phyloP scores from a whole-genome alignment of 1,284 basidiomycete species.

The Puccinia hordei region DNA sequence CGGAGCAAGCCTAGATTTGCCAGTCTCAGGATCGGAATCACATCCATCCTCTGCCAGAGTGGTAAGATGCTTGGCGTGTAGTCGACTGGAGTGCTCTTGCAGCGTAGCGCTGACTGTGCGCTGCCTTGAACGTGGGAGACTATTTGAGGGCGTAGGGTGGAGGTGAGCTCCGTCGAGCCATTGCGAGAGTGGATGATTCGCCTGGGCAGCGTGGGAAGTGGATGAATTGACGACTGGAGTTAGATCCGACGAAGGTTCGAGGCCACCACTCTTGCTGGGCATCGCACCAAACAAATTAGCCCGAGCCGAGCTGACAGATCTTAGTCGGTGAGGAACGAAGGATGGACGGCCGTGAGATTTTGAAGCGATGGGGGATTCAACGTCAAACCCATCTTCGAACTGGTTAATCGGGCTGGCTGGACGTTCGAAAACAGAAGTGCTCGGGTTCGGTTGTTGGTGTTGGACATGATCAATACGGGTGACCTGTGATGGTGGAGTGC shows the following conservation, averaged over 20 bases:
- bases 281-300: slow-evolving; percentile 46
- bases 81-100: slow-evolving; percentile 29
- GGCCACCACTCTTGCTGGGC: slow-evolving; percentile 22
- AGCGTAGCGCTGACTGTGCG: slow-evolving; percentile 43
- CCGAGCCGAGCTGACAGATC: slow-evolving; percentile 38
- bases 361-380: slow-evolving; percentile 48
- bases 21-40: slow-evolving; percentile 31
- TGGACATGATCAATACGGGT: not conserved
- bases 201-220: slow-evolving; percentile 1
- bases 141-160: not conserved
- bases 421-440: slow-evolving; percentile 29
- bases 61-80: not conserved
- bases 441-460: not conserved
- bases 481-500: slow-evolving; percentile 6
- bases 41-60: slow-evolving; percentile 31
- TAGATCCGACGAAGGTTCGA: slow-evolving; percentile 19
- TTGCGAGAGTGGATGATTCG: not conserved
- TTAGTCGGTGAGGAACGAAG: not conserved
- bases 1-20: not conserved
- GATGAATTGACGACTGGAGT: not conserved
- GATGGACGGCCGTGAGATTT: slow-evolving; percentile 32
- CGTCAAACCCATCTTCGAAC: slow-evolving; percentile 39
- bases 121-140: slow-evolving; percentile 23
- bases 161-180: not conserved
- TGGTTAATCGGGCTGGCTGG: slow-evolving; percentile 46